phyloP scores from a whole-genome alignment of 2,329 filamentous ascomycete species.

The Grosmannia serpens region DNA sequence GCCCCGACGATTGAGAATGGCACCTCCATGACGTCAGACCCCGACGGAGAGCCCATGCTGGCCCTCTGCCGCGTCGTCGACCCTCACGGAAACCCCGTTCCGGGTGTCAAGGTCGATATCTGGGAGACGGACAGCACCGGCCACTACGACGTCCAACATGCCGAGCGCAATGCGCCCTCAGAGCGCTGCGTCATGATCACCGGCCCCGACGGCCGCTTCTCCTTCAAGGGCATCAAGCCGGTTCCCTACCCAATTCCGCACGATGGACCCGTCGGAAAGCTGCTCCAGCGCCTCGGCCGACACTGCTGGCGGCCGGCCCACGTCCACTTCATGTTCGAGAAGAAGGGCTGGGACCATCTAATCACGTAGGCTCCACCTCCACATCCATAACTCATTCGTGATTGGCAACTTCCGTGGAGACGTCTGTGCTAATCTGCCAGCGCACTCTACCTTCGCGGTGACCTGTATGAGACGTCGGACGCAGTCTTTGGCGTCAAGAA shows the following conservation, averaged over 20 bases:
- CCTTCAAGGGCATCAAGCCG: constrained; percentile 75
- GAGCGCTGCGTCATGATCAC: constrained; percentile 55
- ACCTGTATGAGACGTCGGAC: constrained; percentile 73
- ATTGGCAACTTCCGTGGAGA: neutral
- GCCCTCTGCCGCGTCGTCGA: constrained; percentile 64
- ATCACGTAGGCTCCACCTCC: constrained; percentile 53
- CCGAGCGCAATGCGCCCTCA: constrained; percentile 51
- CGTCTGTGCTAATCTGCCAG: constrained; percentile 26
- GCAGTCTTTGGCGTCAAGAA: constrained; percentile 82
- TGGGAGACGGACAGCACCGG: constrained; percentile 80
- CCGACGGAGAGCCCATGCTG: constrained; percentile 56
- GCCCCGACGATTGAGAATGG: constrained; percentile 48
- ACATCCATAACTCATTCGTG: no score
- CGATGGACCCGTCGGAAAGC: constrained; percentile 70
- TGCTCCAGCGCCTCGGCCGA: constrained; percentile 54
- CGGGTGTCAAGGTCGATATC: constrained; percentile 62
- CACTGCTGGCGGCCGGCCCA: constrained; percentile 70
- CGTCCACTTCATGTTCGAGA: constrained; percentile 84
- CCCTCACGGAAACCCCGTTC: constrained; percentile 48
- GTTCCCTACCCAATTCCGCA: constrained; percentile 78
- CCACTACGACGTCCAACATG: constrained; percentile 72
- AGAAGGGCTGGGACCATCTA: constrained; percentile 64
- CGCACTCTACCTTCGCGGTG: constrained; percentile 64
- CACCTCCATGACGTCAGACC: constrained; percentile 53
- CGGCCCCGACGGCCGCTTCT: constrained; percentile 64